Evolutionary conservation across 352 stramenopile genomes (phyloP).

Genomic region (Globisporangium camurandrum): DNA sequence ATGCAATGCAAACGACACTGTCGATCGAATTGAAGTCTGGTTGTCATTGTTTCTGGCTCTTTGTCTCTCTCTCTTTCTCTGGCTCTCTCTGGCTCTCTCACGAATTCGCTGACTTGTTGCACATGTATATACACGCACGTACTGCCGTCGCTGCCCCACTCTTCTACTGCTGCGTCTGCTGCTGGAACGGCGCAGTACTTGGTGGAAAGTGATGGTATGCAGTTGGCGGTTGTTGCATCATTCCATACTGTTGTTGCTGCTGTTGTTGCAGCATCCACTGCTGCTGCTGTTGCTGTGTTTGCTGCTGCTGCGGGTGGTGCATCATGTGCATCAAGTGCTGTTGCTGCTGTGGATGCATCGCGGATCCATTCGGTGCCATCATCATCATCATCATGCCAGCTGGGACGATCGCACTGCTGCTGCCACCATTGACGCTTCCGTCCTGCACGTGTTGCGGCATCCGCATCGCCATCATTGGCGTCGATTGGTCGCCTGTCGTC

Average conservation of each 20-base stretch:
- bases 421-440: background rate
- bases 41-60: background rate
- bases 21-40: no score
- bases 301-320: no score
- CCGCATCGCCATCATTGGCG: constrained; percentile 35
- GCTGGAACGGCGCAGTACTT: constrained; percentile 1
- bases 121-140: no score
- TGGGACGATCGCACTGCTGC: constrained; percentile 6
- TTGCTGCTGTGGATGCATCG: constrained; percentile 17
- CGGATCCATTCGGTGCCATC: constrained; percentile 18
- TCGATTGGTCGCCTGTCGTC: constrained; percentile 19
- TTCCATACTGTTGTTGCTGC: constrained; percentile 3
- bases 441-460: constrained; percentile 12
- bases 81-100: background rate
- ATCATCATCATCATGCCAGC: constrained; percentile 31
- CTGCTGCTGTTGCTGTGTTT: constrained; percentile 1
- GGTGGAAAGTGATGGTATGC: constrained; percentile 9
- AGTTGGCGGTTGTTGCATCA: constrained; percentile 12
- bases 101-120: no score
- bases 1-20: no score
- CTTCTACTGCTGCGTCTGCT: constrained; percentile 7
- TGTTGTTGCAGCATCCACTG: constrained; percentile 10
- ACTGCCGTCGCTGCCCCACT: background rate
- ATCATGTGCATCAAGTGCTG: constrained; percentile 29
- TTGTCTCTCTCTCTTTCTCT: background rate